Percentiles rank a stretch among this genome's conserved stretches.
Evolutionary conservation across 208 protist genomes (phyloP).

Genomic region (Porcisia deanei): DNA sequence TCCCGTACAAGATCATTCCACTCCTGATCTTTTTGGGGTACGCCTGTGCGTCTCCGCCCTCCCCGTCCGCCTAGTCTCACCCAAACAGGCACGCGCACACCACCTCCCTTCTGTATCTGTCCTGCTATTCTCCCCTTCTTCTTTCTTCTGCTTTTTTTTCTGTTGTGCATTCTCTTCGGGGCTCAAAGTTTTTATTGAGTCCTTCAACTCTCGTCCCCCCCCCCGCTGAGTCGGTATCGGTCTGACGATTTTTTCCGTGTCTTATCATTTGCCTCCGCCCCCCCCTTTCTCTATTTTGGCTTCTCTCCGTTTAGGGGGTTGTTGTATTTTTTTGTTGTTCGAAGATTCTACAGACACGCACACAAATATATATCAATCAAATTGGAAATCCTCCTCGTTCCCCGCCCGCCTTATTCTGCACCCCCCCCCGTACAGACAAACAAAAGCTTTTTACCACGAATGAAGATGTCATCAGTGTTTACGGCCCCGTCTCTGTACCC

Average conservation of each 20-base stretch:
- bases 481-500: conserved; percentile 4
- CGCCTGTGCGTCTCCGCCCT: neutral
- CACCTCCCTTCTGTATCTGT: neutral
- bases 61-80: neutral
- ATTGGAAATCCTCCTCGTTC: neutral
- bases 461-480: neutral
- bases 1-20: neutral
- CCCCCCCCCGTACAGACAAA: neutral
- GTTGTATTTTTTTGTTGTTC: too few relatives aligned
- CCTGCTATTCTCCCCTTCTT: conserved; percentile 10
- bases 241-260: neutral
- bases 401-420: neutral
- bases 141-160: neutral
- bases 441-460: too few relatives aligned
- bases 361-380: neutral
- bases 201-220: neutral
- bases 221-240: neutral
- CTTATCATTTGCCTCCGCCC: neutral
- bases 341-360: neutral
- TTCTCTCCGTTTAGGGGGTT: neutral
- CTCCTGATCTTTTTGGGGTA: too few relatives aligned
- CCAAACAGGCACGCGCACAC: neutral
- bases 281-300: neutral
- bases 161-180: neutral
- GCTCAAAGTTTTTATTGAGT: neutral